Base-by-base conservation (phyloP, 108 stramenopile genomes). In the Schizochytrium sp. region DNA sequence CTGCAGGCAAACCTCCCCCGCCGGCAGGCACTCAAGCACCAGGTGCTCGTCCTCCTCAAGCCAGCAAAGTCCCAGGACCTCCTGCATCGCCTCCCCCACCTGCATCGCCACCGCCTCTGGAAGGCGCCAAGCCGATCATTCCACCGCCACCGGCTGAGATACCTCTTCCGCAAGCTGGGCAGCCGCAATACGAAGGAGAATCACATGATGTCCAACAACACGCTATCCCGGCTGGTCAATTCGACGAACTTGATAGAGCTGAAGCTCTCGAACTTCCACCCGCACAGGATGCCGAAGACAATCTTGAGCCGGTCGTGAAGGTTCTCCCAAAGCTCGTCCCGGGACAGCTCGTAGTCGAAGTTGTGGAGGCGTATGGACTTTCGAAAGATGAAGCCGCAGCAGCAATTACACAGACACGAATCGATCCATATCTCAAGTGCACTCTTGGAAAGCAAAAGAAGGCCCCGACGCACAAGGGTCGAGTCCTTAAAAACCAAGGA, bases 361-460 rank as follows among this genome's bases (percentile, higher is more conserved):
- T 83, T 1, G 51, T 83, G 48, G 76, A 83, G 28, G 19, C 23
- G 23, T 53, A n/a, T 53, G 45, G 48, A 6, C 28, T 83, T 8
- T 21, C 76, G 10, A 83, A 83, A 23, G 23, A 83, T 45, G 76
- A 83, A 8, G 18, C 76, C 44, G 45, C 48, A 12, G 12, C 18
- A 6, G 76, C 76, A 8, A 83, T 83, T 34, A 83, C 48, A 12
- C 25, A 47, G 5, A 88, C 59, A 28, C 60, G 47, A 51, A 87
- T 92, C 28, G 89, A 91, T 44, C 91, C 91, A 0, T 92, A 90
- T 87, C 43, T 94, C 53, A 55, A 90, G 21, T 90, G 92, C 87
- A 72, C 91, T 48, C 90, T 94, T 5, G 90, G 90, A 5, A 57
- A 72, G 60, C 88, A 88, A 58, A 90, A 90, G 88, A 89, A 88